Evolutionary conservation across 306 rosid species (phyloP), one percentile per base, ranked within the genome.

Genomic region (Lathyrus aphaca): DNA sequence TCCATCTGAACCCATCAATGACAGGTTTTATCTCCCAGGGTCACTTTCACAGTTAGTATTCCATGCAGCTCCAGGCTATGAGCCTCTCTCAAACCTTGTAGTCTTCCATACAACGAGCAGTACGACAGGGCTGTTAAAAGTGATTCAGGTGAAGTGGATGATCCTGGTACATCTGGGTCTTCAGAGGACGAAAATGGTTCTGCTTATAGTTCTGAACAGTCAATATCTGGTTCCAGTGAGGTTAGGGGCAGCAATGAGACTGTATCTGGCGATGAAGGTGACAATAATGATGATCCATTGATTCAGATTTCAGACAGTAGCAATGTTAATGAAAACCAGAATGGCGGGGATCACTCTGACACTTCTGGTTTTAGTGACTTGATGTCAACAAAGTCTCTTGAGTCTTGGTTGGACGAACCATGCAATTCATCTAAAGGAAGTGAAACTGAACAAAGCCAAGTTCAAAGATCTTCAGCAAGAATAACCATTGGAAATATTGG

Each of bases 1-100:
- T n/a, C n/a, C n/a, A n/a, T n/a, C n/a, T n/a, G n/a, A n/a, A n/a
- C n/a, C n/a, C 45, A 77, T 69, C 66, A 82, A 83, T 78, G 71
- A 79, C 72, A 82, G 96, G 49, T 81, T 88, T 78, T 95, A 95
- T 81, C 99, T 95, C 77, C 99, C 99, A 0, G 99, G 96, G 67
- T 95, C 99, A 77, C 89, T 91, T 69, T 95, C 97, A 17, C 99
- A 88, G 74, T 87, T 95, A 68, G 99, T 95, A 49, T 82, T 87
- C 68, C 99, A 91, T 87, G 96, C 97, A 70, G 99, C 99, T 77
- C 99, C 97, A 4, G 97, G 99, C 16, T 95, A 91, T 77, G 99
- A 95, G 61, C 92, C 97, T 56, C 99, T 91, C 66, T 97, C 99
- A 74, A 95, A 86, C 99, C 97, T 71, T 77, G 91, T 75, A 89